Evolutionary conservation across 2,329 filamentous ascomycete species (phyloP), one percentile per base, ranked within the genome.

Genomic region (Clonostachys rosea): DNA sequence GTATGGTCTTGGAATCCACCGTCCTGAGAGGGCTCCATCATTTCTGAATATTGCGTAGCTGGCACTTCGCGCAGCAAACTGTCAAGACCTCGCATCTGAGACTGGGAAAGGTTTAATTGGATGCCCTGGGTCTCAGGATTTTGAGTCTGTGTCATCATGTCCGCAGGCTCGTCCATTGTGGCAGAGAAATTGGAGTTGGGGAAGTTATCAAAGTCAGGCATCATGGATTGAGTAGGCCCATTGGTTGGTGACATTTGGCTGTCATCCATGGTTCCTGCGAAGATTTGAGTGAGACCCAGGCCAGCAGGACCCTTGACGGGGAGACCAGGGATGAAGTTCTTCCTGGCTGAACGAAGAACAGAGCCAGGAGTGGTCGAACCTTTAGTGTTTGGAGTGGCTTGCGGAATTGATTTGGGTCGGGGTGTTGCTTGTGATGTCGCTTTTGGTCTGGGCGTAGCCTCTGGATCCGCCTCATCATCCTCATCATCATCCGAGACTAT

Each of bases 281-380:
- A 96, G 52, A 94, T 92, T 58, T 96, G 91, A 0, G 90, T 95
- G 41, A 96, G 75, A 10, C 89, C 87, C 40, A 95, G 69, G 4
- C 82, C 83, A 35, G 81, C 82, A 18, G 81, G 74, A 0, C 75
- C 78, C 18, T 74, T 65, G 5, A 84, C 73, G 3, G 84, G 79
- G 17, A 89, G 67, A 2, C 83, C 84, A 5, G 86, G 86, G 49
- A 89, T 86, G 55, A 86, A 86, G 0, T 72, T 78, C 65, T 87
- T 87, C 49, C 78, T 84, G 3, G 83, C 83, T 5, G 83, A 87
- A 39, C 84, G 79, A n/a, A 86, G 62, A 3, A 86, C 80, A 0
- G 84, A 87, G 14, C 74, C 80, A 4, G 77, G 78, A 16, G 80
- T 83, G 9, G 65, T 60, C 4, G 67, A 67, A 36, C 64, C 68